Evolutionary conservation across 169 alveolate species (phyloP), one percentile per base, ranked within the genome.

Genomic region (Cryptosporidium muris): DNA sequence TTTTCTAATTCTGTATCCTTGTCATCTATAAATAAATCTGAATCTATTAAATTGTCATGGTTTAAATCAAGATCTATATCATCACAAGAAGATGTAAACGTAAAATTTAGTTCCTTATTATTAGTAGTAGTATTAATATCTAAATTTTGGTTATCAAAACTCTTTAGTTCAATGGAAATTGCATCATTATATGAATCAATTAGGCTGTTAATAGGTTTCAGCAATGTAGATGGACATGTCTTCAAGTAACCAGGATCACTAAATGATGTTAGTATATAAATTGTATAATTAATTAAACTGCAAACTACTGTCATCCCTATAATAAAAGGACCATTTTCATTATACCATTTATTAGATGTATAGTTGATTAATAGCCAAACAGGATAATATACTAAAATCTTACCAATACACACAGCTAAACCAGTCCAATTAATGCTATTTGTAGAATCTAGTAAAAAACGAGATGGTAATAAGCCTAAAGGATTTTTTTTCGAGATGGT

Each of bases 381-480:
- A 5, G 85, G 85, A 42, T 74, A 74, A 58, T 74, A 74, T 42
- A 68, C 66, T 14, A 54, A 74, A 25, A 74, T 37, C 34, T 62
- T 53, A 45, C 54, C 74, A 40, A 74, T 42, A 56, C 85, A 74
- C 48, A 74, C 85, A 40, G 60, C 54, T 43, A 74, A 42, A 74
- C 85, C 85, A 38, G 85, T 74, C 16, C 54, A 37, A 58, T 74
- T 74, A 54, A 51, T 48, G 47, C 45, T 11, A 58, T 37, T 74
- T 64, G 38, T 74, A 43, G 74, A 58, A 43, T 74, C 54, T 37
- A 54, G 74, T 43, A 74, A 58, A 58, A 74, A 74, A 58, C 85
- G 85, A 74, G 85, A 74, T 45, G 85, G 85, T n/a, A 74, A 45
- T 42, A 74, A 74, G 16, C 85, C 85, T 68, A 74, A 45, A 9